Conservation (phyloP, 106 monocot genomes). For the Narthecium ossifragum region DNA sequence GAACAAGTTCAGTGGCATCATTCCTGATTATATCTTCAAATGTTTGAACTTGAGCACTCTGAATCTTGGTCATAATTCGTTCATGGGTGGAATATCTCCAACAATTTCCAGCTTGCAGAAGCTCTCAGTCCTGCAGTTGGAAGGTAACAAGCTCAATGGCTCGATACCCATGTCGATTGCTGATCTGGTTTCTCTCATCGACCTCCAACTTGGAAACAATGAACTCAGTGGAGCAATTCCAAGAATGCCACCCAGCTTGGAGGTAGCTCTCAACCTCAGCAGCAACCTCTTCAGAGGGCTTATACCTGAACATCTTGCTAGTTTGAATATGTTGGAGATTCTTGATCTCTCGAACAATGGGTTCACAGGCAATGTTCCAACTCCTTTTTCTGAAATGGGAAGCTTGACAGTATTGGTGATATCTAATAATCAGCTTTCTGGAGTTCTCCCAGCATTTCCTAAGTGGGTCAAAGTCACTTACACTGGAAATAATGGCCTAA, state of each 20-base stretch:
- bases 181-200: conserved; percentile 20
- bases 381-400: conserved; percentile 9
- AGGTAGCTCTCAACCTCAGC: conserved; percentile 50
- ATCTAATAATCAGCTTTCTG: conserved; percentile 48
- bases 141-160: conserved; percentile 31
- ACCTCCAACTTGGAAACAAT: conserved; percentile 53
- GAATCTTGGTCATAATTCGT: conserved; percentile 44
- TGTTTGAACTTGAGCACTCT: conserved; percentile 23
- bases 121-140: conserved; percentile 31
- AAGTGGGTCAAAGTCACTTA: background rate
- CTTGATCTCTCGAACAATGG: conserved; percentile 57
- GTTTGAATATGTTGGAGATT: conserved; percentile 17
- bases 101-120: conserved; percentile 21
- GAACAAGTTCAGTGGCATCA: conserved; percentile 35
- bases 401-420: conserved; percentile 38
- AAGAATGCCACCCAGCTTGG: conserved; percentile 26
- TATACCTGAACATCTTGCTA: conserved; percentile 20
- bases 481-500: conserved; percentile 29
- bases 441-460: conserved; percentile 25
- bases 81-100: conserved; percentile 34
- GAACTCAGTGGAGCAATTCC: conserved; percentile 36
- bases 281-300: conserved; percentile 35
- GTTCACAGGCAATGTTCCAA: conserved; percentile 42
- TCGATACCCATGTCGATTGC: conserved; percentile 28
- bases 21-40: conserved; percentile 32